Conservation (phyloP, 2,329 filamentous ascomycete species). For the Passalora sequoiae region DNA sequence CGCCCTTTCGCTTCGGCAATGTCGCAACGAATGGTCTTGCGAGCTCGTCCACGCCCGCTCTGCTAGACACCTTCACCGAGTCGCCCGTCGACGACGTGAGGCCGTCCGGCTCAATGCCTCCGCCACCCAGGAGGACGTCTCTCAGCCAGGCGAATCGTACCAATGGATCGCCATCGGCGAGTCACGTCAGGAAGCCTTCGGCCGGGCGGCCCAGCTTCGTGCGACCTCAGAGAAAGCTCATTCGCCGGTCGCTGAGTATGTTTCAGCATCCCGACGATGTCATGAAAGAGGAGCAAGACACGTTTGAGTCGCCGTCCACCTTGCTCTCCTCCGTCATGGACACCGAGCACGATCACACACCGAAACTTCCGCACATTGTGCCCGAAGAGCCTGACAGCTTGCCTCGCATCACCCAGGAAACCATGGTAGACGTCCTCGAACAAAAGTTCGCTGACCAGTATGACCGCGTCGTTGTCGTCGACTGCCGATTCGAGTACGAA, state of each 20-base stretch:
- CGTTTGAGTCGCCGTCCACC: slow-evolving; percentile 44
- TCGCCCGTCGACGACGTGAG: slow-evolving; percentile 69
- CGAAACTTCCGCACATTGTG: slow-evolving; percentile 76
- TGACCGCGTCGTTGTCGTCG: slow-evolving; percentile 79
- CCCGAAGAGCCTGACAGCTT: slow-evolving; percentile 76
- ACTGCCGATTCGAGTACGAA: slow-evolving; percentile 98
- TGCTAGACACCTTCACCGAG: slow-evolving; percentile 75
- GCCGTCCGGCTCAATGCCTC: slow-evolving; percentile 53
- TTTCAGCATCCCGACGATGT: slow-evolving; percentile 88
- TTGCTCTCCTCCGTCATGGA: slow-evolving; percentile 71
- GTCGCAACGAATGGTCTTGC: slow-evolving; percentile 32
- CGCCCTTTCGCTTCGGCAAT: slow-evolving; percentile 70
- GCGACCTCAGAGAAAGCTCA: slow-evolving; percentile 76
- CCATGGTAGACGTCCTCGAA: slow-evolving; percentile 80
- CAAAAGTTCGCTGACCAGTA: slow-evolving; percentile 73
- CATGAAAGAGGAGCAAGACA: slow-evolving; percentile 70
- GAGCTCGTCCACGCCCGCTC: slow-evolving; percentile 57
- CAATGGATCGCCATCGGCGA: slow-evolving; percentile 69
- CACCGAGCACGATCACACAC: slow-evolving; percentile 68
- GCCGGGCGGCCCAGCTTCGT: slow-evolving; percentile 51
- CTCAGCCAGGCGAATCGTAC: slow-evolving; percentile 55
- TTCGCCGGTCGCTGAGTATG: slow-evolving; percentile 92
- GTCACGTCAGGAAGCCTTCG: slow-evolving; percentile 63
- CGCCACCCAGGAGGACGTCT: slow-evolving; percentile 62
- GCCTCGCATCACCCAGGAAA: slow-evolving; percentile 76